A percentile compares a stretch with the other conserved stretches of the same genome.
Conservation (phyloP, 352 stramenopile species). For the Peronospora tabacina region DNA sequence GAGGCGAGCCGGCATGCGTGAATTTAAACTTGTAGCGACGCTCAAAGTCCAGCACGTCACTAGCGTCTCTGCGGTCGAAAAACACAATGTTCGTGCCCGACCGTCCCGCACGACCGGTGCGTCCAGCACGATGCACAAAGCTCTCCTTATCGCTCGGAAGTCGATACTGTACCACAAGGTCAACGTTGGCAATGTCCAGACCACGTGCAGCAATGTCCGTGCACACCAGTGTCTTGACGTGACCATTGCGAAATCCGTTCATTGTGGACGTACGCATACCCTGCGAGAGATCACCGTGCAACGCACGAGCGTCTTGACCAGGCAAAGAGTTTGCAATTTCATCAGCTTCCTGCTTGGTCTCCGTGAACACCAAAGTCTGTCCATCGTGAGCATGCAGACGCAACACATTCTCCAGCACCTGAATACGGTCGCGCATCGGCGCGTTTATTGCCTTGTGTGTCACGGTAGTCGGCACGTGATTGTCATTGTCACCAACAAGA, state of each 20-base stretch:
- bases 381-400: slow-evolving; percentile 56
- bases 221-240: slow-evolving; percentile 89
- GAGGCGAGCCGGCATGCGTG: slow-evolving; percentile 42
- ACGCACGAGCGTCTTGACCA: slow-evolving; percentile 43
- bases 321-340: slow-evolving; percentile 89
- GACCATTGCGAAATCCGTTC: slow-evolving; percentile 91
- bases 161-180: slow-evolving; percentile 91
- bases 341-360: slow-evolving; percentile 95
- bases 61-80: slow-evolving; percentile 56
- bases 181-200: slow-evolving; percentile 86
- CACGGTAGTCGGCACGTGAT: slow-evolving; percentile 81
- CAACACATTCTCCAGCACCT: slow-evolving; percentile 63
- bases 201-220: slow-evolving; percentile 88
- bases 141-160: slow-evolving; percentile 90
- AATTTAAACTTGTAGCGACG: slow-evolving; percentile 75
- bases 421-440: slow-evolving; percentile 55
- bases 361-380: slow-evolving; percentile 93
- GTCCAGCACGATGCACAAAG: slow-evolving; percentile 90
- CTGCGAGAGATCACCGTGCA: slow-evolving; percentile 77
- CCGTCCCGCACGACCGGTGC: slow-evolving; percentile 82
- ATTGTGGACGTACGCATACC: slow-evolving; percentile 92
- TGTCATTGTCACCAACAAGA: slow-evolving; percentile 86
- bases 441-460: slow-evolving; percentile 90
- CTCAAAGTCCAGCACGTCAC: slow-evolving; percentile 72
- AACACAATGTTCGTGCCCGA: slow-evolving; percentile 83